Conservation (phyloP, 176 grass and related monocot species). For the Chrysopogon serrulatus region DNA sequence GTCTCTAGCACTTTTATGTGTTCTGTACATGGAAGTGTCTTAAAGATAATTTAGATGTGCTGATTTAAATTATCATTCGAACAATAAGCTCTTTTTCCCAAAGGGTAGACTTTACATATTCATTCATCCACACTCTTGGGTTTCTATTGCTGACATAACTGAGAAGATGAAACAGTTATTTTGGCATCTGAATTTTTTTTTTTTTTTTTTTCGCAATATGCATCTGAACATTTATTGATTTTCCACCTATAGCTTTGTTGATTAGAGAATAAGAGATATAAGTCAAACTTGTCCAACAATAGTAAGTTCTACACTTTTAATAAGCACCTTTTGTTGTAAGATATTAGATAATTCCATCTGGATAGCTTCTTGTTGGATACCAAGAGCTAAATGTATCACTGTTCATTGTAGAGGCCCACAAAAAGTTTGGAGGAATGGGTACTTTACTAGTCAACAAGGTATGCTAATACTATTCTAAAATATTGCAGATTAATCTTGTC, state of each 20-base stretch:
- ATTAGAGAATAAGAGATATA: not conserved
- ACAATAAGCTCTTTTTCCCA: not conserved
- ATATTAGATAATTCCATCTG: not conserved
- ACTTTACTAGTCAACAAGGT: slow-evolving; percentile 98
- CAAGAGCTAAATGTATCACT: slow-evolving; percentile 4
- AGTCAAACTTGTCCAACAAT: not conserved
- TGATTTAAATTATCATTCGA: not conserved
- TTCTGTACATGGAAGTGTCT: not conserved
- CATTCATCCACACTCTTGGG: not conserved
- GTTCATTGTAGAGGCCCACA: slow-evolving; percentile 83
- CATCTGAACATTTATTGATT: not conserved
- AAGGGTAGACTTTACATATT: not conserved
- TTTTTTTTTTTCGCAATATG: not conserved
- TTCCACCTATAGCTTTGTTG: not conserved
- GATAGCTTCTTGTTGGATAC: slow-evolving; percentile 9
- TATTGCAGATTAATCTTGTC: not conserved
- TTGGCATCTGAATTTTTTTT: not conserved
- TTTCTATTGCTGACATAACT: not conserved
- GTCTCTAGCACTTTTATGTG: not conserved
- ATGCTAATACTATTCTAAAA: not conserved
- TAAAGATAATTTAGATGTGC: not conserved
- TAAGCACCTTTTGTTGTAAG: not conserved
- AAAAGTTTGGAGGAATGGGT: slow-evolving; percentile 91
- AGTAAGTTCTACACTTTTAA: not conserved
- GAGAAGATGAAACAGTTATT: not conserved